A percentile compares a stretch with the other conserved stretches of the same genome.
These are phyloP conservation scores for Globisporangium orthogonon DNA, from an alignment of 352 stramenopile species.

Conservation along the genomic window DNA sequence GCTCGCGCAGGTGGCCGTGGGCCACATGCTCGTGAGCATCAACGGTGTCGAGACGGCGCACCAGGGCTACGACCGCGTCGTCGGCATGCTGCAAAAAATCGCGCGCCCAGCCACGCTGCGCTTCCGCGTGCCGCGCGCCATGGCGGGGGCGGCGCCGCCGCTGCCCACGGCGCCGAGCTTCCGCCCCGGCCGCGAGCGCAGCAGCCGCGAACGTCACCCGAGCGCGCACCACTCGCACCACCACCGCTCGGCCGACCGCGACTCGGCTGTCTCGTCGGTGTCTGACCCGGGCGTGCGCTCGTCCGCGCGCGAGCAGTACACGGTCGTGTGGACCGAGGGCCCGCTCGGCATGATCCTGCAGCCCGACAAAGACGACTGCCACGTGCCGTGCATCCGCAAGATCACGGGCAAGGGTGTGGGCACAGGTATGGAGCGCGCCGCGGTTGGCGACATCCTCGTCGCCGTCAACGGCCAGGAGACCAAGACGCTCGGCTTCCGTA, in stretches of 20 bases:
- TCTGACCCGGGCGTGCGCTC: constrained; percentile 28
- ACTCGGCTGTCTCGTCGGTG: constrained; percentile 29
- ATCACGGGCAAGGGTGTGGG: constrained; percentile 81
- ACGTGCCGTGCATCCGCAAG: constrained; percentile 85
- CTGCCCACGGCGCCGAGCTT: constrained; percentile 28
- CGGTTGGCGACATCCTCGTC: constrained; percentile 74
- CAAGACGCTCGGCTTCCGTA: constrained; percentile 77
- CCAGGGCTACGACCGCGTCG: constrained; percentile 81
- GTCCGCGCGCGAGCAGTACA: constrained; percentile 75
- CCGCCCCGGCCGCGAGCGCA: constrained; percentile 11
- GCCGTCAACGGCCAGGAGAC: constrained; percentile 83
- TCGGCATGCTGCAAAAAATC: constrained; percentile 81
- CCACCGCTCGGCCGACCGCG: constrained; percentile 14
- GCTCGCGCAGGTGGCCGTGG: constrained; percentile 70
- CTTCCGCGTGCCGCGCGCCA: constrained; percentile 69
- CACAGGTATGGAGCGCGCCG: constrained; percentile 77
- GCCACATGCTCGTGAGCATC: constrained; percentile 88
- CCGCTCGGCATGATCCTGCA: constrained; percentile 83
- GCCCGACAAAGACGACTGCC: constrained; percentile 81
- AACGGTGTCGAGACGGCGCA: constrained; percentile 82
- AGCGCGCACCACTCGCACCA: neutral
- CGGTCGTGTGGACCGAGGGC: constrained; percentile 81
- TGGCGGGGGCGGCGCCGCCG: constrained; percentile 14
- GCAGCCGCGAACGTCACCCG: neutral
- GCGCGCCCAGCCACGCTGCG: constrained; percentile 69